Base-by-base conservation (phyloP, 2,329 filamentous ascomycete genomes). In the Falciphora oryzae region DNA sequence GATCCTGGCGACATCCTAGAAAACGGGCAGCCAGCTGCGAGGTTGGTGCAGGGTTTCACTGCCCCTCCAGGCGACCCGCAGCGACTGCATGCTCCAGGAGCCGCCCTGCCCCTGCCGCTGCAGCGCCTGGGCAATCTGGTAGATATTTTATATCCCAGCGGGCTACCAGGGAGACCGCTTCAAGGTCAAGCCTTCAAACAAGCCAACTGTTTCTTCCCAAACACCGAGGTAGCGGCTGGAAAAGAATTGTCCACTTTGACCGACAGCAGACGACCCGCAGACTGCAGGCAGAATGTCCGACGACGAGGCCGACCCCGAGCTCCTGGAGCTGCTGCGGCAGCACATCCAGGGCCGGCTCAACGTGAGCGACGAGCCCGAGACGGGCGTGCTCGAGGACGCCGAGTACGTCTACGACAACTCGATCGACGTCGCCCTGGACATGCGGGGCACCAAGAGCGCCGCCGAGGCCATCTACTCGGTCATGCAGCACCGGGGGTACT, bases 361-460 rank as follows among this genome's bases (percentile, higher is more conserved):
- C 31, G 72, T 85, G 63, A 76, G 83, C 60, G 77, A 84, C 27
- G 83, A 88, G 28, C 85, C 90, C 27, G 90, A 94, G 70, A 96
- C 91, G 7, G 90, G 89, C 62, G 93, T 98, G 57, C 84, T 98
- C 5, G 82, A 91, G 68, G 85, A 88, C 67, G 93, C 93, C 59
- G 88, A 96, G 76, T 91, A 89, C 77, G 89, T 98, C 72, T 96
- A 90, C 78, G 88, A 97, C 79, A 95, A 97, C 77, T 86, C 92
- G 68, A 93, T 97, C 74, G 95, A 99, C 74, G 92, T 99, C 44
- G 91, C 92, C 14, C 81, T 99, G 58, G 90, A 94, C 72, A 93
- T 93, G 81, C 83, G 85, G 65, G 88, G 90, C 62, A 93, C 90
- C 63, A 96, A 95, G 76, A 83, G 83, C 38, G 94, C 96, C 0